Evolutionary conservation across 2,329 filamentous ascomycete genomes (phyloP), one percentile per base, ranked within the genome.

Genomic region (Trichoderma citrinoviride): DNA sequence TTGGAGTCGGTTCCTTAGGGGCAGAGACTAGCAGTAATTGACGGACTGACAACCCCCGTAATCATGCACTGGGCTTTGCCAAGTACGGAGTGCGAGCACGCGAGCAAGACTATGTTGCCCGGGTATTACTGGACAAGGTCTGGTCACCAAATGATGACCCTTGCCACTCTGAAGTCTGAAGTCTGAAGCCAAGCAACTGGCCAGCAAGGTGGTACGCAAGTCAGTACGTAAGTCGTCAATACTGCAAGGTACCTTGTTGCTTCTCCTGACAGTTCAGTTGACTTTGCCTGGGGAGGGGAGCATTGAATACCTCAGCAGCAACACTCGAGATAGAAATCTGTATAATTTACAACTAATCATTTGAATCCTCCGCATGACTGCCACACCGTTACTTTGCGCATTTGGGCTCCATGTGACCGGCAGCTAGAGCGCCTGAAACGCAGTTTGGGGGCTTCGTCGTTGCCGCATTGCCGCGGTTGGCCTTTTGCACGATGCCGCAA

Each of bases 391-490:
- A 6, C 17, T 52, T 44, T 57, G 23, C 23, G 6, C 15, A 5
- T n/a, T 15, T 37, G 41, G 12, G 27, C 29, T 55, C n/a, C 14
- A 19, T 52, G 19, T 62, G 23, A 40, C 47, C 58, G 27, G 47
- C 56, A 49, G 15, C 27, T 23, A 44, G 46, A 50, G n/a, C 7
- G 58, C 21, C 37, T 62, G 58, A 62, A 62, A 54, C 58, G 49
- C 25, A 54, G 49, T 25, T 54, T 25, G 27, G 54, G 17, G 43
- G 55, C 25, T 33, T 46, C 23, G 12, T 46, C n/a, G 19, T 25
- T 62, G 58, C 58, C 58, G 58, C 41, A 41, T 62, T 62, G 58
- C 58, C 58, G 58, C 44, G 49, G 58, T 14, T 46, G 58, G 27
- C 12, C 40, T 12, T 19, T 54, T 40, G 49, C n/a, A 21, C 14